phyloP scores from a whole-genome alignment of 768 basidiomycete species.

The Boletales sp. region DNA sequence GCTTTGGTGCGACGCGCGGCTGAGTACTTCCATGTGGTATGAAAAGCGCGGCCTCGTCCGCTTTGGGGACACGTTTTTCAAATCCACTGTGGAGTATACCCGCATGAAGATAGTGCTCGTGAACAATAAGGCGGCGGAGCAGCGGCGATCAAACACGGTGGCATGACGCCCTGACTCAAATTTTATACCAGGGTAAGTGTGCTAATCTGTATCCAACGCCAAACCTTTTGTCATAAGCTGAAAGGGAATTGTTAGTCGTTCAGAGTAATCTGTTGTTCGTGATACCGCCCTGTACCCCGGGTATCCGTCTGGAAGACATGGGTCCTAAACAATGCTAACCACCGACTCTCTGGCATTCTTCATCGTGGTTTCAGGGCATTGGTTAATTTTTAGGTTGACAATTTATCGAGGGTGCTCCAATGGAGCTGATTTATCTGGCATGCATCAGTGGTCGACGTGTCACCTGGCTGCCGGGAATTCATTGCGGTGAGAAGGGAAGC shows the following conservation, averaged over 20 bases:
- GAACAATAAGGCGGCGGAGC: background rate
- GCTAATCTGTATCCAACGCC: background rate
- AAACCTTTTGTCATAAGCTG: constrained; percentile 4
- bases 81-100: constrained; percentile 52
- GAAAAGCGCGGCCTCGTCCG: constrained; percentile 44
- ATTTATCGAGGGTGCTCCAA: constrained; percentile 3
- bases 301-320: constrained; percentile 3
- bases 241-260: constrained; percentile 7
- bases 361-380: constrained; percentile 3
- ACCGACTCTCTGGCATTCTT: background rate
- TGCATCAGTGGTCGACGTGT: constrained; percentile 1
- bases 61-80: constrained; percentile 53
- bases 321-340: constrained; percentile 2
- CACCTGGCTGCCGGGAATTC: background rate
- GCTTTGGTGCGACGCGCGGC: constrained; percentile 60
- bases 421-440: constrained; percentile 1
- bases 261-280: constrained; percentile 1
- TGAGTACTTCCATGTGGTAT: constrained; percentile 47
- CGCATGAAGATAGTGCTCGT: constrained; percentile 44
- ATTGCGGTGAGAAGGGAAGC: background rate
- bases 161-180: background rate
- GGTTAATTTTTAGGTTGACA: background rate
- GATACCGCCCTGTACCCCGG: constrained; percentile 17
- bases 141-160: constrained; percentile 1
- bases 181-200: background rate